Base-by-base conservation (phyloP, 1,284 basidiomycete species). In the Apiotrichum gracile region DNA sequence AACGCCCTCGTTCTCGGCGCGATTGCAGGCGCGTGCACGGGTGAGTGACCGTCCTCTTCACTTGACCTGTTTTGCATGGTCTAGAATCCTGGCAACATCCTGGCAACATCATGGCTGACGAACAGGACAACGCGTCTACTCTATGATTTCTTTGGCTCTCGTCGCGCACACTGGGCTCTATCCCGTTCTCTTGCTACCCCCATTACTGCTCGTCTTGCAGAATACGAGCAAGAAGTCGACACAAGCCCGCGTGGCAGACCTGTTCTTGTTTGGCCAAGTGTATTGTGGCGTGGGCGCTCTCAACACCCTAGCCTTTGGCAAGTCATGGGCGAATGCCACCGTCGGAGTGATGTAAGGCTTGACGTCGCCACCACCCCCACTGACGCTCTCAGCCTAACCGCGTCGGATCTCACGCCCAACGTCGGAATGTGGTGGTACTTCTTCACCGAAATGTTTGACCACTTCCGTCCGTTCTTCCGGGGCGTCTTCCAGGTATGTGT, bases 361-460 rank as follows among this genome's bases (percentile, higher is more conserved):
- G 16, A 17, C 33, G 8, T 17, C n/a, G 8, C n/a, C n/a, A 13
- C 24, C 17, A 27, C 24, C 35, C 14, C 24, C 24, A 5, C 34
- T 42, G 5, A 51, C 34, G 25, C 19, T 19, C 27, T 14, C 60
- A 89, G 86, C 39, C 63, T 88, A 22, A 82, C 79, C 5, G 82
- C 92, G 8, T 85, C 86, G 4, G 91, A 94, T 69, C 75, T 97
- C 51, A 91, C 90, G 6, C 96, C 96, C 0, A 97, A 94, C 65
- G 84, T 90, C 9, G 94, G 94, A 4, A 77, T 97, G 35, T 92
- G 90, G 86, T 98, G 96, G 96, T 98, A 98, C 76, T 97, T 97
- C 77, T 97, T 97, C 76, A 97, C 92, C 14, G 93, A 98, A 72
- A 97, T 97, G 86, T 99, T 99, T 65, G 92, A 97, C 68, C 89